Conservation (phyloP, 2,329 filamentous ascomycete genomes). For the Clonostachys rosea region DNA sequence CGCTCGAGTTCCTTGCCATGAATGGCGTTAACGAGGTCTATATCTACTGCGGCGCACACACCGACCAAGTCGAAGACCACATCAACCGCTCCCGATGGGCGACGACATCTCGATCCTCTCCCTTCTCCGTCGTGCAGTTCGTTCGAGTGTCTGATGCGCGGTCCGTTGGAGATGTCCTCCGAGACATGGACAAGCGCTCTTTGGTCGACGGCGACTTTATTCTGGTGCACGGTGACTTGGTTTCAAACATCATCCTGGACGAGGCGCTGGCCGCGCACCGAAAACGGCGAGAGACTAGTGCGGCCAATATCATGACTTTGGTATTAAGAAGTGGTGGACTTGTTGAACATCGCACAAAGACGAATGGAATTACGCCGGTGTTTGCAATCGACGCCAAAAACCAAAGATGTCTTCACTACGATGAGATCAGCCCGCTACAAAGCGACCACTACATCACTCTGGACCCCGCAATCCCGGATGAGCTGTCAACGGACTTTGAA, state of each 20-base stretch:
- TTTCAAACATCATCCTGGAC: constrained; percentile 86
- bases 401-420: constrained; percentile 85
- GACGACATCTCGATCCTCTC: constrained; percentile 44
- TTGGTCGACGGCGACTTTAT: constrained; percentile 89
- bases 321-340: constrained; percentile 75
- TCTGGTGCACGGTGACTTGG: constrained; percentile 85
- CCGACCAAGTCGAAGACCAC: constrained; percentile 82
- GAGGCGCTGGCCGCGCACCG: constrained; percentile 73
- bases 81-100: constrained; percentile 74
- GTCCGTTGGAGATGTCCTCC: constrained; percentile 90
- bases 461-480: constrained; percentile 73
- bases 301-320: constrained; percentile 97
- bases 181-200: constrained; percentile 83
- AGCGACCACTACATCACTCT: constrained; percentile 63
- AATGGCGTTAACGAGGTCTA: constrained; percentile 93
- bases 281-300: constrained; percentile 74
- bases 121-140: constrained; percentile 78
- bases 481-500: constrained; percentile 68
- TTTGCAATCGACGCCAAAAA: constrained; percentile 82
- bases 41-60: constrained; percentile 85
- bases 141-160: constrained; percentile 78
- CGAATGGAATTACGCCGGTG: constrained; percentile 69
- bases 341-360: constrained; percentile 69
- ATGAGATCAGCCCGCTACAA: constrained; percentile 74
- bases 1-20: constrained; percentile 91